phyloP scores from a whole-genome alignment of 2,329 filamentous ascomycete species.

The Trichoderma atroviride region DNA sequence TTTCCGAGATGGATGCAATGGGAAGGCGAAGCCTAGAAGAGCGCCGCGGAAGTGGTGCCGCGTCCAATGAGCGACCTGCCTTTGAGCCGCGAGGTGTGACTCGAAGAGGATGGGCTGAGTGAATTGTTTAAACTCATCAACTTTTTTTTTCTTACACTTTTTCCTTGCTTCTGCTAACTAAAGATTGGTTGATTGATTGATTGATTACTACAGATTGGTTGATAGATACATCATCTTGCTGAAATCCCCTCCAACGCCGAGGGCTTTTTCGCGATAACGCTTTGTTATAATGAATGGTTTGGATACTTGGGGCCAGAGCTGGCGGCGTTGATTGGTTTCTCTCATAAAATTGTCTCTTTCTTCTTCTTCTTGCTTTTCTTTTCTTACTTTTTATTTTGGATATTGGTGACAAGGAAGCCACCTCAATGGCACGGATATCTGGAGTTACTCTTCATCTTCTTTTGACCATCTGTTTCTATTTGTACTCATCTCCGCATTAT shows the following conservation, averaged over 20 bases:
- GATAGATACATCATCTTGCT: conserved; percentile 17
- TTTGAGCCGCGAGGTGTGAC: conserved; percentile 46
- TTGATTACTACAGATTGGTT: conserved; percentile 16
- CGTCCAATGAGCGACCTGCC: conserved; percentile 44
- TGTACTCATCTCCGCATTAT: not conserved
- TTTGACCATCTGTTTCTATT: not conserved
- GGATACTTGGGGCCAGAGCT: conserved; percentile 9
- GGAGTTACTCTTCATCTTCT: conserved; percentile 19
- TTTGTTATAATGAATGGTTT: conserved; percentile 17
- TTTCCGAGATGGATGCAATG: conserved; percentile 69
- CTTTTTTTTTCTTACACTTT: not conserved
- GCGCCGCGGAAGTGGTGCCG: conserved; percentile 44
- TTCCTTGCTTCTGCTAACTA: not conserved
- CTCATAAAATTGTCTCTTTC: not conserved
- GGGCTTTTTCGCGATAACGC: not conserved
- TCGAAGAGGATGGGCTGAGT: conserved; percentile 42
- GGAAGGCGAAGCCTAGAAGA: conserved; percentile 63
- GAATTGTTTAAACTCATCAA: not conserved
- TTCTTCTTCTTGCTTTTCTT: not conserved
- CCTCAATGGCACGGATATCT: conserved; percentile 24
- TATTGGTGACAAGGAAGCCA: conserved; percentile 17
- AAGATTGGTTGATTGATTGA: conserved; percentile 17
- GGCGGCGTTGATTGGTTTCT: conserved; percentile 22
- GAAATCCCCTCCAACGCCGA: not conserved
- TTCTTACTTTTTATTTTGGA: conserved; percentile 15